Base-by-base conservation (phyloP, 768 basidiomycete genomes). In the Boletus rufocinnamomeus region DNA sequence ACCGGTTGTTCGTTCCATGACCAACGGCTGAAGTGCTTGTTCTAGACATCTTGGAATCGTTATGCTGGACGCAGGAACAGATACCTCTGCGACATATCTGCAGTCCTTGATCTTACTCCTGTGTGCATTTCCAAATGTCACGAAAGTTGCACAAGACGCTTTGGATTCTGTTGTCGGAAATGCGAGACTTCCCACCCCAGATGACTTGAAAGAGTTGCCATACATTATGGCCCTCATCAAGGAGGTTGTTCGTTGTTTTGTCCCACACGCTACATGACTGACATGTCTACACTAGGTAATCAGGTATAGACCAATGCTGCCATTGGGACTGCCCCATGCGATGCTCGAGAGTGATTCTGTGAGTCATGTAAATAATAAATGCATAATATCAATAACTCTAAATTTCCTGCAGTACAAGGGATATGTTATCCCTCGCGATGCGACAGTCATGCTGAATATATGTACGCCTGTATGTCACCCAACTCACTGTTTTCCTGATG, bases 91-190 rank as follows among this genome's bases (percentile, higher is more conserved):
- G 17, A 43, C 55, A 21, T 56, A 56, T 43, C 6, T 56, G 17
- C 37, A 56, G 19, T 56, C 55, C 4, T 50, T 56, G 48, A 56
- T 56, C 17, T 13, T 56, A 25, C 38, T 56, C 43, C 19, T 56
- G 16, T 56, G 55, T 34, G 55, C 55, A 43, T 56, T 49, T 41
- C 55, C 55, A n/a, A 19, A 43, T 27, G 55, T 56, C 30, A 30
- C 55, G 4, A 43, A 50, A 50, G 43, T 16, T 43, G 55, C 55
- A 30, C 55, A 50, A 35, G 14, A 7, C 23, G 48, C 47, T 17
- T 56, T 56, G 48, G 55, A 56, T 49, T 38, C 48, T 16, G 55
- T 56, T 9, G 55, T 56, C 16, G 55, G 55, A 3, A 47, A 56
- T 43, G 48, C 55, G 10, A 43, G 55, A 30, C 55, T 56, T 50